Conservation (phyloP, 1,139 yeast species). For the Insectozyma bohioensis region DNA sequence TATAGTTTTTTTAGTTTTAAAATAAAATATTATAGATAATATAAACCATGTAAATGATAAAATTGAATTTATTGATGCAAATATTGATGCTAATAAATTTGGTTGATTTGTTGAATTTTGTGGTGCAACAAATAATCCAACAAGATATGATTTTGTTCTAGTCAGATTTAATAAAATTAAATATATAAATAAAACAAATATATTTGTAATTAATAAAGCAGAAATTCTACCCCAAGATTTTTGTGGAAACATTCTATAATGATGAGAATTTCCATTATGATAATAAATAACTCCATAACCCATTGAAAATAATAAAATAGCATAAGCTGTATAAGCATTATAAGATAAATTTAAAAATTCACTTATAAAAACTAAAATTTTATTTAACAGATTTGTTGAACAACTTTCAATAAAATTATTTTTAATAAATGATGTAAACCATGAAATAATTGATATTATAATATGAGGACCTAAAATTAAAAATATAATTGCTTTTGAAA, state of each 20-base stretch:
- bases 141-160: conserved; percentile 5
- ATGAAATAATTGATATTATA: conserved; percentile 11
- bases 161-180: conserved; percentile 2
- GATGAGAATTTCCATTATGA: conserved; percentile 24
- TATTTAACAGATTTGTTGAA: conserved; percentile 8
- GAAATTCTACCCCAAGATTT: conserved; percentile 19
- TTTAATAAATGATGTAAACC: conserved; percentile 17
- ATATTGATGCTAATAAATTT: neutral
- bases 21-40: conserved; percentile 22
- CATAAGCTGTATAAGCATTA: conserved; percentile 12
- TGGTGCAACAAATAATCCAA: conserved; percentile 4
- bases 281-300: conserved; percentile 42
- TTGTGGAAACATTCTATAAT: conserved; percentile 29
- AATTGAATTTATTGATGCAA: conserved; percentile 5
- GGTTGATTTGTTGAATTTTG: conserved; percentile 1
- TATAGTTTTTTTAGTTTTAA: conserved; percentile 30
- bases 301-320: conserved; percentile 34
- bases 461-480: conserved; percentile 28
- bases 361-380: conserved; percentile 2
- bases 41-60: conserved; percentile 17
- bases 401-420: conserved; percentile 17
- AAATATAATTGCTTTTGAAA: conserved; percentile 34
- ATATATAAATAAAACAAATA: conserved; percentile 8
- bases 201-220: conserved; percentile 15
- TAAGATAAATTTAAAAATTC: conserved; percentile 7